Evolutionary conservation across 73 alveolate genomes (phyloP), one percentile per base, ranked within the genome.

Genomic region (Stentor roeselii): DNA sequence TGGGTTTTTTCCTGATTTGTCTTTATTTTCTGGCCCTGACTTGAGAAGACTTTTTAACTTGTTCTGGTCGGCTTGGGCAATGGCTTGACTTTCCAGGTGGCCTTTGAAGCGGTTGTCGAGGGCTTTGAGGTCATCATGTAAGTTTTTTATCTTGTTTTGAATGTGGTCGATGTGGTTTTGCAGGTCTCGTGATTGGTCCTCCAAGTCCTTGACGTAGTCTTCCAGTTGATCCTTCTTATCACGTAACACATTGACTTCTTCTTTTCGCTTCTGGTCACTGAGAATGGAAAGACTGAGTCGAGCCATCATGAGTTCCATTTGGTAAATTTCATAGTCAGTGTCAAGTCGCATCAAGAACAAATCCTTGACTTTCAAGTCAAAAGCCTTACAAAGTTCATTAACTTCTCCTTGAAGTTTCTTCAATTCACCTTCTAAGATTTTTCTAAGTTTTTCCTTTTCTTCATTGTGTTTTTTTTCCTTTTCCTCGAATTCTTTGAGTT

Each of bases 381-480:
- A 76, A 39, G 6, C 2, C 39, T 37, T 41, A 35, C 60, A 39
- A 14, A 76, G 14, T 76, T 76, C 84, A 27, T 39, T 39, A 40
- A 76, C 84, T 39, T 39, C 60, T 34, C 88, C 87, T 75, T 85
- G 88, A 59, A 91, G 86, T 74, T 91, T 91, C 85, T 86, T 91
- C 14, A 91, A 86, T 60, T 91, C 96, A 40, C 90, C 86, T 59
- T 91, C 96, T 90, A 91, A 82, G 30, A 93, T 93, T 59, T 91
- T 95, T 86, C 95, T 93, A 35, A 92, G 88, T 88, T 95, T 95
- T 82, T 95, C 99, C 83, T 89, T 92, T 88, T 94, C 96, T 86
- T 95, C 99, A 78, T 91, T 82, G 77, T 90, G 78, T 82, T 93
- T 94, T 91, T 93, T 95, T 84, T 93, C 99, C 87, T 95, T 95